Percentiles rank a stretch among this genome's conserved stretches.
These are phyloP conservation scores for Fraxinus pennsylvanica DNA, from an alignment of 257 asterid species.

Conservation along the genomic window DNA sequence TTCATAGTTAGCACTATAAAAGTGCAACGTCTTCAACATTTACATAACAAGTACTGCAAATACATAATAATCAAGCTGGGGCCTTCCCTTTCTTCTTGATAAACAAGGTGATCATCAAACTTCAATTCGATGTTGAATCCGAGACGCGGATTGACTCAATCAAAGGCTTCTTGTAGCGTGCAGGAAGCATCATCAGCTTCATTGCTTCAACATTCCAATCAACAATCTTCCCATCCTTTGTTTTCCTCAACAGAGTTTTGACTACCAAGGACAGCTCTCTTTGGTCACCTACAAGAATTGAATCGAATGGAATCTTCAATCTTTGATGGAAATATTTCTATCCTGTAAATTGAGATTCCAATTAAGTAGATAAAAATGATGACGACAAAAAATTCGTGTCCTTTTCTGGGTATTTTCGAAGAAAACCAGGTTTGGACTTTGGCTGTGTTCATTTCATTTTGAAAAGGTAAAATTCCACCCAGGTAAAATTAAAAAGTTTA, in stretches of 20 bases:
- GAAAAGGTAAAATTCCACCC: background rate
- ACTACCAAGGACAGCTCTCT: conserved; percentile 59
- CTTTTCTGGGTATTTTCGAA: background rate
- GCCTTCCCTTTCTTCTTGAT: background rate
- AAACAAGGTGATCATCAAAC: conserved; percentile 71
- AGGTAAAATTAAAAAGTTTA: no score
- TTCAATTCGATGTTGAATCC: conserved; percentile 94
- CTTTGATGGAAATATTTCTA: background rate
- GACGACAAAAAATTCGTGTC: background rate
- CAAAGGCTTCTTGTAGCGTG: conserved; percentile 79
- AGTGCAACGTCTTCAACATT: no score
- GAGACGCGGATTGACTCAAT: conserved; percentile 59
- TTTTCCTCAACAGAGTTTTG: conserved; percentile 66
- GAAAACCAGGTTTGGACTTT: conserved; percentile 3
- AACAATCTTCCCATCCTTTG: conserved; percentile 69
- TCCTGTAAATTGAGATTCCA: background rate
- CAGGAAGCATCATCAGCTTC: conserved; percentile 73
- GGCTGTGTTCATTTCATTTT: background rate
- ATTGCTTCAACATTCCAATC: conserved; percentile 77
- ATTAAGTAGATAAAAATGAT: background rate
- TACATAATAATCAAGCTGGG: no score
- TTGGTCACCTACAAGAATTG: conserved; percentile 79
- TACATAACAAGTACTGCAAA: no score
- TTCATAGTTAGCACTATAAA: no score
- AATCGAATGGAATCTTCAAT: conserved; percentile 31